Evolutionary conservation across 2,329 filamentous ascomycete species (phyloP).

Genomic region (Paraphaeosphaeria sporulosa): DNA sequence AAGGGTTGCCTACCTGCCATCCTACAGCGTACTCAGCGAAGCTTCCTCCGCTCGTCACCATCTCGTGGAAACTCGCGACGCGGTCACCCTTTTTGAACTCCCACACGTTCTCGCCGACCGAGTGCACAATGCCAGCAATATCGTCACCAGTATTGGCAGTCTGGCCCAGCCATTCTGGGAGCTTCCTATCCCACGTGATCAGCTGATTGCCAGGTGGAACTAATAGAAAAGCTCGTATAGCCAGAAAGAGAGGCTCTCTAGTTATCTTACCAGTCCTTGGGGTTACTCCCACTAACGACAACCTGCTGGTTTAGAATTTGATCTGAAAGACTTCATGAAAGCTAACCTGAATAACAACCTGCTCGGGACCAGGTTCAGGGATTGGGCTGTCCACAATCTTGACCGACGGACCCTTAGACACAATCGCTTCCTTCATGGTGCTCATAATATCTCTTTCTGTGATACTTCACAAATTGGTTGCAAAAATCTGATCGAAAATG

Average conservation of each 20-base stretch:
- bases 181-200: constrained; percentile 22
- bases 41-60: constrained; percentile 58
- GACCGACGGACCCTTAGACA: constrained; percentile 24
- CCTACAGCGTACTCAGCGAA: constrained; percentile 68
- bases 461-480: no score
- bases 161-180: constrained; percentile 21
- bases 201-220: constrained; percentile 56
- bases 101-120: constrained; percentile 60
- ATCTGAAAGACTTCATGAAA: no score
- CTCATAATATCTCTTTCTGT: not conserved
- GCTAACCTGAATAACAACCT: constrained; percentile 43
- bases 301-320: constrained; percentile 23
- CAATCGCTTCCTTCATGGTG: constrained; percentile 21
- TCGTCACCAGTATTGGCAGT: constrained; percentile 58
- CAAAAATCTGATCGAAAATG: not conserved
- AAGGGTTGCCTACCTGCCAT: constrained; percentile 38
- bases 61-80: constrained; percentile 62
- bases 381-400: constrained; percentile 42
- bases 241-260: not conserved
- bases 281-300: constrained; percentile 42
- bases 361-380: constrained; percentile 27
- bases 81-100: constrained; percentile 65
- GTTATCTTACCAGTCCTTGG: constrained; percentile 54
- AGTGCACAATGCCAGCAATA: constrained; percentile 61
- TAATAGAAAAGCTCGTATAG: not conserved